Evolutionary conservation across 2,329 filamentous ascomycete species (phyloP).

Genomic region (Pezicula rhizophila): DNA sequence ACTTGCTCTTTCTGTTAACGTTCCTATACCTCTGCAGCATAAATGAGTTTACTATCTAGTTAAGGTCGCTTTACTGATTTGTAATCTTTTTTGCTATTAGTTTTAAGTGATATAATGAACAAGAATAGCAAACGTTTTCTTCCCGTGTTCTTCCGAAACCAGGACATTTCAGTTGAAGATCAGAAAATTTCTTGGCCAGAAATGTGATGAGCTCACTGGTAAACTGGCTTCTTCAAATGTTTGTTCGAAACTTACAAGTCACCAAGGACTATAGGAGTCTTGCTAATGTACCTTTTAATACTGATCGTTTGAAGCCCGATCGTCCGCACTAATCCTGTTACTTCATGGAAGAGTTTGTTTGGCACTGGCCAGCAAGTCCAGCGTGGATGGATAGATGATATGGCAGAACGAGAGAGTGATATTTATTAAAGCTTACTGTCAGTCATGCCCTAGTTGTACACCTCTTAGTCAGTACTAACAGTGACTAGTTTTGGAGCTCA

Average conservation of each 20-base stretch:
- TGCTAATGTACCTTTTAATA: too few relatives aligned
- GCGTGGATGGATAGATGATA: conserved; percentile 44
- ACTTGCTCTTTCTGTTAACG: too few relatives aligned
- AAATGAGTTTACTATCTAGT: too few relatives aligned
- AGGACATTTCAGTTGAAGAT: conserved; percentile 38
- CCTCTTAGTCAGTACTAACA: not conserved
- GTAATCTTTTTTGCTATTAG: too few relatives aligned
- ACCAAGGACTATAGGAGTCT: not conserved
- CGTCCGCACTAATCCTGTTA: conserved; percentile 51
- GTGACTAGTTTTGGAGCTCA: conserved; percentile 32
- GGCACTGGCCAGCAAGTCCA: conserved; percentile 41
- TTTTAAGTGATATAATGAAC: too few relatives aligned
- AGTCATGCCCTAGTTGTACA: not conserved
- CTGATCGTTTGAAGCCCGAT: conserved; percentile 32
- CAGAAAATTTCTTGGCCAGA: conserved; percentile 41
- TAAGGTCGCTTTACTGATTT: too few relatives aligned
- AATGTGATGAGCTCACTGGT: conserved; percentile 37
- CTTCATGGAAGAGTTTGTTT: conserved; percentile 42
- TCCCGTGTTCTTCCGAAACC: conserved; percentile 40
- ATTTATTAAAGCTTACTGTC: conserved; percentile 15
- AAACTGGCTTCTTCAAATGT: conserved; percentile 17
- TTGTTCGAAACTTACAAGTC: conserved; percentile 18
- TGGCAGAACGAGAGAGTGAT: conserved; percentile 49
- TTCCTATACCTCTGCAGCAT: too few relatives aligned
- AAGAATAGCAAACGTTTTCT: too few relatives aligned